Conservation (phyloP, 495 filamentous ascomycete genomes). For the Penicillium odoratum region DNA sequence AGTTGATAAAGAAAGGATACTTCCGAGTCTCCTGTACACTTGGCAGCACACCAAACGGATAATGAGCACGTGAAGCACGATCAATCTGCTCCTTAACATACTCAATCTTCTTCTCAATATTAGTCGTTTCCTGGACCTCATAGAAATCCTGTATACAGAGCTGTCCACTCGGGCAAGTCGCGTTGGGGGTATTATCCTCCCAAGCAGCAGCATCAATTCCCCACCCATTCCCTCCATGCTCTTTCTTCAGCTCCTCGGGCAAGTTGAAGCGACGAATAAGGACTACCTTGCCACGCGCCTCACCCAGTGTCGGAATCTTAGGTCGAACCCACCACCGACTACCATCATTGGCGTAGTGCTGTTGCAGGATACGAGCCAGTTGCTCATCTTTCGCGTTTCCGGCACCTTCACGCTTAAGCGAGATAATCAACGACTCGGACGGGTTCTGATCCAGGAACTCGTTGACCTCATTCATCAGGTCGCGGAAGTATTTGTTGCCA, state of each 20-base stretch:
- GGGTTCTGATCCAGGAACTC: conserved; percentile 77
- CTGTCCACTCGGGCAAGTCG: conserved; percentile 67
- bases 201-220: conserved; percentile 81
- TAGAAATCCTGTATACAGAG: conserved; percentile 95
- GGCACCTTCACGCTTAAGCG: conserved; percentile 85
- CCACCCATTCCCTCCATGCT: conserved; percentile 66
- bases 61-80: conserved; percentile 57
- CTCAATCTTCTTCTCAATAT: conserved; percentile 78
- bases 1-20: conserved; percentile 84
- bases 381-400: conserved; percentile 78
- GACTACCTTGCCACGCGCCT: conserved; percentile 79
- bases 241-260: conserved; percentile 56
- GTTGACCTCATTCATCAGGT: conserved; percentile 66
- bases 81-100: conserved; percentile 72
- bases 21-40: conserved; percentile 36
- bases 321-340: conserved; percentile 77
- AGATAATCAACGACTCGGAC: conserved; percentile 80
- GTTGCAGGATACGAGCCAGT: conserved; percentile 66
- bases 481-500: conserved; percentile 71
- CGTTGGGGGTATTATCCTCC: conserved; percentile 86
- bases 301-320: conserved; percentile 77
- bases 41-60: conserved; percentile 41
- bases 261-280: conserved; percentile 80
- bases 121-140: conserved; percentile 73
- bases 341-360: conserved; percentile 65